A percentile compares a stretch with the other conserved stretches of the same genome.
These are phyloP conservation scores for Kodamaea suecica DNA, from an alignment of 1,139 yeast species.

Conservation along the genomic window DNA sequence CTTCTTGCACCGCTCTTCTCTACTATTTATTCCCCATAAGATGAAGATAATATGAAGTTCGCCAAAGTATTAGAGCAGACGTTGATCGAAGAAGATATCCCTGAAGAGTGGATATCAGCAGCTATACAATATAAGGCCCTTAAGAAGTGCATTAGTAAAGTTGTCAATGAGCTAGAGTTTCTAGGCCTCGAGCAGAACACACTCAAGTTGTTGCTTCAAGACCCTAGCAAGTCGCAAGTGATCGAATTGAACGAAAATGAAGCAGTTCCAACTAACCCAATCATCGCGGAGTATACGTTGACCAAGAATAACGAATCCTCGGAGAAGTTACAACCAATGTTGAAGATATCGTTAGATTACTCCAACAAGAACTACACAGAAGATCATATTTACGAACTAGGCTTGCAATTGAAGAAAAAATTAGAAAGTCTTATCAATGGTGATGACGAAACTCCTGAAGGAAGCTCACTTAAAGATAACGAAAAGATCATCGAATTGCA, in stretches of 20 bases:
- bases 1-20: neutral
- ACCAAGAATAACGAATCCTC: conserved; percentile 22
- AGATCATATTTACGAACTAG: conserved; percentile 36
- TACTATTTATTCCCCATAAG: neutral
- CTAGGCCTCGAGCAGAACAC: conserved; percentile 54
- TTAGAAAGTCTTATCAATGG: conserved; percentile 27
- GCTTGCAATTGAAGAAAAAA: conserved; percentile 29
- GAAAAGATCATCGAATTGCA: conserved; percentile 20
- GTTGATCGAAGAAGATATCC: conserved; percentile 57
- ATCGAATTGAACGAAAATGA: conserved; percentile 34
- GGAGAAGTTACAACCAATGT: conserved; percentile 32
- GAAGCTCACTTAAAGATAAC: conserved; percentile 6
- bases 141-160: conserved; percentile 61
- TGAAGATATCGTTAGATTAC: conserved; percentile 39
- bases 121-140: conserved; percentile 72
- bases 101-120: conserved; percentile 64
- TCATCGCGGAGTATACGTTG: conserved; percentile 42
- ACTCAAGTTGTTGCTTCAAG: conserved; percentile 41
- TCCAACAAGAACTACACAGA: conserved; percentile 30
- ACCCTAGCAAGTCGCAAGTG: conserved; percentile 23
- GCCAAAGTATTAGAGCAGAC: conserved; percentile 68
- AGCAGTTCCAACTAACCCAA: conserved; percentile 38
- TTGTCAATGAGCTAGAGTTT: conserved; percentile 55
- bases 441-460: conserved; percentile 15
- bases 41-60: conserved; percentile 53